These are phyloP conservation scores for Meredithiella fracta DNA, from an alignment of 2,329 filamentous ascomycete genomes.

Conservation along the genomic window DNA sequence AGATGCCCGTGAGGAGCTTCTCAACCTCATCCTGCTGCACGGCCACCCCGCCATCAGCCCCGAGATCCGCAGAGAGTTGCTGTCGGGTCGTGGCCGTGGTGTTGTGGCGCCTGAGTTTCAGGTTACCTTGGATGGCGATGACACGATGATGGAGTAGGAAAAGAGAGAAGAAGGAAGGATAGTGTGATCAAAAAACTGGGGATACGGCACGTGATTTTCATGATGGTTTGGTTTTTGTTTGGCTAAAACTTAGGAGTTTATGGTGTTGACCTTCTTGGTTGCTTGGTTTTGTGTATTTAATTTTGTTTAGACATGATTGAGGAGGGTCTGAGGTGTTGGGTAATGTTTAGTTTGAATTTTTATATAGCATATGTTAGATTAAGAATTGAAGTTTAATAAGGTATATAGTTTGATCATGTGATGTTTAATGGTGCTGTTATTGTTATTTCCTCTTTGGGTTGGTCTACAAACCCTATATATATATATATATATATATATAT, in stretches of 20 bases:
- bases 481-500: too few species aligned
- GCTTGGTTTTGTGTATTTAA: background rate
- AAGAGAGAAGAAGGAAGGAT: background rate
- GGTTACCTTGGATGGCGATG: conserved; percentile 53
- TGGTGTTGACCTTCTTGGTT: conserved; percentile 2
- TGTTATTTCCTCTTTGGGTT: too few species aligned
- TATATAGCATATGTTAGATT: background rate
- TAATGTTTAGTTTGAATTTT: background rate
- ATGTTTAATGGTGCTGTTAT: too few species aligned
- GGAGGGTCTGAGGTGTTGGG: too few species aligned
- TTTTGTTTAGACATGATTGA: background rate
- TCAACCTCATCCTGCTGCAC: conserved; percentile 71
- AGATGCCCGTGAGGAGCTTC: conserved; percentile 76
- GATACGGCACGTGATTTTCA: conserved; percentile 14
- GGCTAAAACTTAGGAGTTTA: conserved; percentile 11
- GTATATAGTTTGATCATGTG: too few species aligned
- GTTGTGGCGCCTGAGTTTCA: conserved; percentile 34
- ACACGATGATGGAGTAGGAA: conserved; percentile 55
- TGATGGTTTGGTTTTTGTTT: conserved; percentile 13
- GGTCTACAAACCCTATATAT: too few species aligned
- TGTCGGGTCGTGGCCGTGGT: conserved; percentile 76
- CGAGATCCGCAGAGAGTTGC: conserved; percentile 73
- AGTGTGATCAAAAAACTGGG: conserved; percentile 7
- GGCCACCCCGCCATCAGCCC: conserved; percentile 82
- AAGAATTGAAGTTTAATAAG: too few species aligned